phyloP scores from a whole-genome alignment of 352 stramenopile genomes.

The Globisporangium perplexum region DNA sequence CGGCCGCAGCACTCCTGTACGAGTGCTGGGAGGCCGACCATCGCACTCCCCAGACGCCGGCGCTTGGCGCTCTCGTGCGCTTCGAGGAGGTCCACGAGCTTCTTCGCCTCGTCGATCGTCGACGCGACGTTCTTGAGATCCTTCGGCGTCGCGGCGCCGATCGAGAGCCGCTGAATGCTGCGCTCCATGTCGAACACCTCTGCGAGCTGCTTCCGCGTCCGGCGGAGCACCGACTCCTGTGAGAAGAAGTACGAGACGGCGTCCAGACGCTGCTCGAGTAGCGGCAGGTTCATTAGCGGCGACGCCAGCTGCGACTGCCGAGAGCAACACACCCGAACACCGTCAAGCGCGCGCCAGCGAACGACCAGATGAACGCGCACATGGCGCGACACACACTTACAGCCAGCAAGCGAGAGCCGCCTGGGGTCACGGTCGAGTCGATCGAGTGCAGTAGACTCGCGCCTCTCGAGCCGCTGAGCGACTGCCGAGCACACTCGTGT shows the following conservation, averaged over 20 bases:
- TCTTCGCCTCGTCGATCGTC: conserved; percentile 44
- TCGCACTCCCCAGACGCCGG: background rate
- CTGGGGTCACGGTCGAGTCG: conserved; percentile 53
- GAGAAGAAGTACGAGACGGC: conserved; percentile 45
- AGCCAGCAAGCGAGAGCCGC: conserved; percentile 58
- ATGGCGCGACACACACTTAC: conserved; percentile 14
- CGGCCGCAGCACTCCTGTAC: conserved; percentile 19
- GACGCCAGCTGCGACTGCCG: conserved; percentile 53
- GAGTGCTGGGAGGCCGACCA: conserved; percentile 18
- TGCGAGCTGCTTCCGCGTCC: conserved; percentile 39
- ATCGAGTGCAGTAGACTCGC: conserved; percentile 63
- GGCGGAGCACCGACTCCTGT: conserved; percentile 41
- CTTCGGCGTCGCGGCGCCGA: conserved; percentile 53
- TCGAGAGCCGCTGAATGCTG: conserved; percentile 59
- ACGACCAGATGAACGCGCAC: background rate
- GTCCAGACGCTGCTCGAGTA: conserved; percentile 43
- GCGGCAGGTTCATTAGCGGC: conserved; percentile 51
- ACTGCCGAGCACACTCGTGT: conserved; percentile 11
- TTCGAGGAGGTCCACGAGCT: conserved; percentile 26
- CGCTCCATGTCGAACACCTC: conserved; percentile 71
- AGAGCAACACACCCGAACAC: background rate
- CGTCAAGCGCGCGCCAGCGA: background rate
- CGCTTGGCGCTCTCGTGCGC: conserved; percentile 17
- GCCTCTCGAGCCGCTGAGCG: conserved; percentile 43
- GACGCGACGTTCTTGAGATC: conserved; percentile 63